Evolutionary conservation across 257 asterid species (phyloP).

Genomic region (Mentha longifolia): DNA sequence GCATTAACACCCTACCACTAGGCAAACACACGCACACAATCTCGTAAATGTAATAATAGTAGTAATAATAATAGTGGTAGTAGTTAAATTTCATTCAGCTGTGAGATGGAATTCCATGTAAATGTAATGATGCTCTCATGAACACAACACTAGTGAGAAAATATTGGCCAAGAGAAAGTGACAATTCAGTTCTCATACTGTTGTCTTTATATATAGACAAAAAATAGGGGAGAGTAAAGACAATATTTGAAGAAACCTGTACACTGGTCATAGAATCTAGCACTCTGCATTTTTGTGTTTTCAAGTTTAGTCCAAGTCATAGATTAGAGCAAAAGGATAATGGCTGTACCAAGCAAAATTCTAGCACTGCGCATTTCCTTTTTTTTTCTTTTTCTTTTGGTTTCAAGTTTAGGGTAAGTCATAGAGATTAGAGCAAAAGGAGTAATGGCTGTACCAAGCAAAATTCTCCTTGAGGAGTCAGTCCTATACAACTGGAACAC

Average conservation of each 20-base stretch:
- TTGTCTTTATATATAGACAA: constrained; percentile 20
- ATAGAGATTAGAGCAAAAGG: constrained; percentile 34
- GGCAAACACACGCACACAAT: no score
- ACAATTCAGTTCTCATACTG: neutral
- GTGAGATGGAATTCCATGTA: neutral
- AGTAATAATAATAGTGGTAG: no score
- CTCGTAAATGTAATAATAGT: no score
- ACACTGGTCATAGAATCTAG: constrained; percentile 32
- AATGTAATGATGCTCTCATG: neutral
- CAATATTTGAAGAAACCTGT: constrained; percentile 30
- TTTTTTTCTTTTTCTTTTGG: neutral
- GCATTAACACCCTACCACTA: no score
- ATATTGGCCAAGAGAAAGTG: neutral
- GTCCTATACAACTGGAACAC: constrained; percentile 53
- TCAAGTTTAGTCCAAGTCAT: constrained; percentile 37
- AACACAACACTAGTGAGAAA: neutral
- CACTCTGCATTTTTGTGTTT: constrained; percentile 2
- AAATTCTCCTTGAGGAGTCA: constrained; percentile 39
- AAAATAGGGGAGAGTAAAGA: constrained; percentile 22
- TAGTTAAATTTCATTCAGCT: neutral
- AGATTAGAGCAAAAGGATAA: constrained; percentile 31
- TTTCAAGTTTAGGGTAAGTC: constrained; percentile 36
- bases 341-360: constrained; percentile 42
- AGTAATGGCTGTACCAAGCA: constrained; percentile 37
- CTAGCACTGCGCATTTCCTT: constrained; percentile 27